Base-by-base conservation (phyloP, 2,329 filamentous ascomycete genomes). In the Trichoderma semiorbis region DNA sequence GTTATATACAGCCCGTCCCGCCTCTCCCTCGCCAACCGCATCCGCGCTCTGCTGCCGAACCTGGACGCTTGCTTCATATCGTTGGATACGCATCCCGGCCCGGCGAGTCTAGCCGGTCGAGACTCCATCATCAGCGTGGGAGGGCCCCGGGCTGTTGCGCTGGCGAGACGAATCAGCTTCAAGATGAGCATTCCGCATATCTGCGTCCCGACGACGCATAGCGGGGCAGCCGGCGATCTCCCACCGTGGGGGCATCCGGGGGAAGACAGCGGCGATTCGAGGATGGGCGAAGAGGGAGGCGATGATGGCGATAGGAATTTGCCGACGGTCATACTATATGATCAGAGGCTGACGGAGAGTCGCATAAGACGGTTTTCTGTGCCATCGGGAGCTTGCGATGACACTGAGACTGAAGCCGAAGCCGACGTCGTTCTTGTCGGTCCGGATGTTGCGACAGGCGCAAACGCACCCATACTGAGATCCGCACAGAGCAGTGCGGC, bases 111-210 rank as follows among this genome's bases (percentile, higher is more conserved):
- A 21, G 69, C 77, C 7, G 80, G 79, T 5, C 85, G 86, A 21
- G 90, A 91, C 77, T 84, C 84, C 32, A 82, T 91, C 50, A 81
- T 91, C 58, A 90, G 87, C 53, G 87, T 91, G 72, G 90, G 90
- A 6, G 89, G 89, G 65, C 88, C 88, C 32, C 89, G 87, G 69
- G 90, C 89, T 3, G 88, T 89, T 67, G 88, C 88, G 2, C 79
- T 91, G 26, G 87, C 87, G 3, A 87, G 88, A 74, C 85, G 86
- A 1, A 84, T 90, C 67, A 84, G 83, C 61, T 80, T 86, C 62
- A 83, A 85, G 55, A 88, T 86, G 39, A 83, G 83, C 0, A 80
- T 89, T 39, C 86, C 86, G 24, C 87, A 90, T 75, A 84, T 90
- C 57, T 89, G 86, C 75, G 86, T 90, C 50, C 88, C 88, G 7